Percentiles rank a stretch among this genome's conserved stretches.
phyloP scores from a whole-genome alignment of 805 yeast genomes.

The Candida methanosorbosa region DNA sequence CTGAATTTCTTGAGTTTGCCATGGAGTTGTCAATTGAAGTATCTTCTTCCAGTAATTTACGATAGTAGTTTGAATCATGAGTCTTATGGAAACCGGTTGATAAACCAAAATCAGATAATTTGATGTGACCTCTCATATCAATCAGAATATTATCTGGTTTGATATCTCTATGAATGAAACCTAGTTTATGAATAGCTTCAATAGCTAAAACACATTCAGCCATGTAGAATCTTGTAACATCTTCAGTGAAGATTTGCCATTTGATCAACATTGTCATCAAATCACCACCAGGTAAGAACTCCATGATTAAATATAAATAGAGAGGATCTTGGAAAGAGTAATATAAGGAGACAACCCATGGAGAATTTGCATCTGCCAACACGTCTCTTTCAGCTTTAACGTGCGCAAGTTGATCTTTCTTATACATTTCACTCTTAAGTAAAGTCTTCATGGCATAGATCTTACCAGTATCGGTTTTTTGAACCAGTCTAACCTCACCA shows the following conservation, averaged over 20 bases:
- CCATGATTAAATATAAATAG: constrained; percentile 73
- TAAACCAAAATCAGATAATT: constrained; percentile 66
- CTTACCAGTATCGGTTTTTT: constrained; percentile 84
- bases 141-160: constrained; percentile 88
- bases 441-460: constrained; percentile 93
- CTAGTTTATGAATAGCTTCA: constrained; percentile 87
- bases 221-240: constrained; percentile 86
- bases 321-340: constrained; percentile 76
- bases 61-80: constrained; percentile 82
- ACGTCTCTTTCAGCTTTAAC: constrained; percentile 96
- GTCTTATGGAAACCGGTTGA: constrained; percentile 92
- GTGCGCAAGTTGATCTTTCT: constrained; percentile 89
- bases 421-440: constrained; percentile 86
- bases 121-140: constrained; percentile 57
- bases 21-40: constrained; percentile 16
- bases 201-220: constrained; percentile 95
- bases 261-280: constrained; percentile 92
- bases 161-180: constrained; percentile 94
- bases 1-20: constrained; percentile 55
- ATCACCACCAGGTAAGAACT: constrained; percentile 77
- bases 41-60: constrained; percentile 69
- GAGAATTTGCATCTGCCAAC: constrained; percentile 80
- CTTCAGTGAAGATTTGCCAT: constrained; percentile 91
- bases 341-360: constrained; percentile 80
- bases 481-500: constrained; percentile 94